Conservation (phyloP, 2,329 filamentous ascomycete species). For the Rutstroemia sp. region DNA sequence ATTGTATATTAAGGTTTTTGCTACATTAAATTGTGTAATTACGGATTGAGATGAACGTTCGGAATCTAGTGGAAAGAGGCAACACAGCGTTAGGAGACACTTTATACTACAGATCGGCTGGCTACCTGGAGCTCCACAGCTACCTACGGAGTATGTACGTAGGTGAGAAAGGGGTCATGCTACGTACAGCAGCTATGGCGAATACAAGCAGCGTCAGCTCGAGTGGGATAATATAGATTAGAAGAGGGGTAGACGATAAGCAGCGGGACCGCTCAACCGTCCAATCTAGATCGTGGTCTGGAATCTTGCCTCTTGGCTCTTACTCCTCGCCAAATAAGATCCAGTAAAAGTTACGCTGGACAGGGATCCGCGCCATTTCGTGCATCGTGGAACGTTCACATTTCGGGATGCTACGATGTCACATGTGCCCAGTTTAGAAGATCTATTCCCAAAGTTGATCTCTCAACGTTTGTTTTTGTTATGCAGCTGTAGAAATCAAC, state of each 20-base stretch:
- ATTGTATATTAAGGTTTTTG: constrained; percentile 5
- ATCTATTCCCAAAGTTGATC: neutral
- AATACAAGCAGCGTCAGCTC: neutral
- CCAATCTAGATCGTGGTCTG: neutral
- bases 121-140: neutral
- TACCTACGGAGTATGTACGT: no score
- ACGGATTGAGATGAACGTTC: neutral
- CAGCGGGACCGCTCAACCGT: neutral
- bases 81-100: neutral
- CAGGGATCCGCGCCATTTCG: constrained; percentile 4
- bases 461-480: constrained; percentile 3
- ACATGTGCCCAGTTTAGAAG: constrained; percentile 1
- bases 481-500: neutral
- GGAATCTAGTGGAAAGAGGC: neutral
- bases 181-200: no score
- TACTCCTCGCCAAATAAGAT: neutral
- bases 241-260: constrained; percentile 11
- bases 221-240: neutral
- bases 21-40: constrained; percentile 2
- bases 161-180: no score
- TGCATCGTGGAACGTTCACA: constrained; percentile 10
- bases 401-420: constrained; percentile 9
- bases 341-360: neutral
- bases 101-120: neutral
- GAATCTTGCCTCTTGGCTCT: neutral